A percentile compares a stretch with the other conserved stretches of the same genome.
These are phyloP conservation scores for Boletus rex-veris DNA, from an alignment of 768 basidiomycete genomes.

Conservation along the genomic window DNA sequence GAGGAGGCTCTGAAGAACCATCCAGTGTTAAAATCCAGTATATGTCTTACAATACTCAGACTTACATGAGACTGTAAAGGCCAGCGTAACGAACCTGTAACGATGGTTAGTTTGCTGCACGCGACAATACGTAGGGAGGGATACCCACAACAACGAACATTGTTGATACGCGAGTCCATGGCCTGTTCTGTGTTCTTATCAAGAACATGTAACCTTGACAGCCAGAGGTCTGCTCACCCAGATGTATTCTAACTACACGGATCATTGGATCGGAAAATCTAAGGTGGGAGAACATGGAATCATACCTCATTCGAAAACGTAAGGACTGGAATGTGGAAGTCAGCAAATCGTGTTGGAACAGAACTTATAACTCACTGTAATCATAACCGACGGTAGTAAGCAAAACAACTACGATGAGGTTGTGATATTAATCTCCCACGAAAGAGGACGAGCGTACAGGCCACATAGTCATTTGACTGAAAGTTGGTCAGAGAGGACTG, in stretches of 20 bases:
- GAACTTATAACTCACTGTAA: not conserved
- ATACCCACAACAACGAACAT: conserved; percentile 6
- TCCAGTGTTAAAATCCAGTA: not conserved
- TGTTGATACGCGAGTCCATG: conserved; percentile 4
- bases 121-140: not conserved
- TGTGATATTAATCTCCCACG: not conserved
- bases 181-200: not conserved
- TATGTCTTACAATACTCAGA: not conserved
- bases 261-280: not conserved
- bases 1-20: not conserved
- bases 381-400: not conserved
- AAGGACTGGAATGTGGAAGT: not conserved
- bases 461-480: too few relatives aligned
- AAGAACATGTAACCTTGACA: not conserved
- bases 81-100: conserved; percentile 12
- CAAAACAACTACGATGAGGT: not conserved
- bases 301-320: not conserved
- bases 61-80: not conserved
- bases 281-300: not conserved
- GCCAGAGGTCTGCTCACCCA: not conserved
- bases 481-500: too few relatives aligned
- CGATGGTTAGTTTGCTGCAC: not conserved
- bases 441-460: not conserved
- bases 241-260: conserved; percentile 4
- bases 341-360: not conserved